Base-by-base conservation (phyloP, 2,329 filamentous ascomycete species). In the Monosporascus sp. region DNA sequence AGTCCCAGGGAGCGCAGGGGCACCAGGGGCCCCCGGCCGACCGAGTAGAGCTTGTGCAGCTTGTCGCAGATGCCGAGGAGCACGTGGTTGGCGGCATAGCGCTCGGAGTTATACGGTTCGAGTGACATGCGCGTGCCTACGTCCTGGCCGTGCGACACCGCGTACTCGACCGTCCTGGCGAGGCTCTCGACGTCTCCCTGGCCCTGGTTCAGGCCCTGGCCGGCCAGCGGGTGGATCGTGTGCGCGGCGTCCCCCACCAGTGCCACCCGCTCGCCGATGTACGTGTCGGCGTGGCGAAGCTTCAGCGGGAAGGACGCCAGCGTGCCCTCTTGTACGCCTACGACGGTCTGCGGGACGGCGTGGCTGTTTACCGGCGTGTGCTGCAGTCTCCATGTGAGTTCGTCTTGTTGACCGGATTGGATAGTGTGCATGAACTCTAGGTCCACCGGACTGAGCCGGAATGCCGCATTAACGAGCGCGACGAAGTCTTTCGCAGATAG, bases 221-320 rank as follows among this genome's bases (percentile, higher is more conserved):
- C 94, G 1, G 90, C 94, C 4, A 99, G 85, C 0, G 94, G 94
- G 69, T 99, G 94, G 59, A 96, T 86, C 1, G 92, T 96, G 69
- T 99, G 94, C 7, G 94, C 94, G 1, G 94, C 94, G 60, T 99
- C 94, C 56, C 94, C 94, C 37, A 99, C 84, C 1, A 99, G 81
- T 1, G 92, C 94, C 8, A 97, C 78, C n/a, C 94, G 87, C 65
- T 96, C 90, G 39, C 86, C 88, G 43, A 89, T 88, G 67, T 99
- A 99, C 1, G 89, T 90, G 65, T 95, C 89, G n/a, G 93, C 92
- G 68, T 99, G 94, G 27, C 92, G 86, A 75, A 97, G 79, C 66
- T 88, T 89, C 18, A 99, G 81, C 0, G 94, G 94, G 72, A 99
- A 99, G 0, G 89, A 92, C 1, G 94, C 93, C 15, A 95, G 77